Base-by-base conservation (phyloP, 164 flowering plant species). In the Vitis amurensis region DNA sequence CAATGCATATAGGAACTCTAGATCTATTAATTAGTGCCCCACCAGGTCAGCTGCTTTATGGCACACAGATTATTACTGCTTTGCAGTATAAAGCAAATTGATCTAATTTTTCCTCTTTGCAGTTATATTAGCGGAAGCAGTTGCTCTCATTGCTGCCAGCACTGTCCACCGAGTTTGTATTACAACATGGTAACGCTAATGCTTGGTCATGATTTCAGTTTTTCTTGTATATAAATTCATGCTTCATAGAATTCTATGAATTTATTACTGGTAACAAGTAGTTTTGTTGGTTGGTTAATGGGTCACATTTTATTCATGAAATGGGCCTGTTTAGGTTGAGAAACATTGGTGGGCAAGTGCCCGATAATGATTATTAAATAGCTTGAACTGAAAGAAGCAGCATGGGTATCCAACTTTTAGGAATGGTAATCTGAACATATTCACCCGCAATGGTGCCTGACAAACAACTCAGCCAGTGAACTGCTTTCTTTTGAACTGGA, bases 91-190 rank as follows among this genome's bases (percentile, higher is more conserved):
- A 51, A 58, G 57, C 13, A 50, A 7, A 9, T 62, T 62, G 17
- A 57, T 63, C 15, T 23, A 13, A 8, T 62, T 44, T 17, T 56
- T 64, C 55, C 49, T 56, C 29, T 60, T 63, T 84, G 84, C 93
- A 94, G 98, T 92, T 71, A 55, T 91, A 66, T 56, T 87, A 29
- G 91, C 97, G 19, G 97, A 94, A 81, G 77, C 68, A 23, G 79
- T 94, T 77, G 98, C 97, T 67, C 87, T 94, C 13, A 75, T 92
- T 84, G 97, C 97, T 76, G 98, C 97, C 57, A 67, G 97, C 80
- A 86, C 97, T 10, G 95, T 94, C 50, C 98, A 92, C 77, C 93
- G 98, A 75, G 97, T 94, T 81, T 92, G 98, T 73, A 85, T 92
- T 76, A 91, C 98, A 27, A 89, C 97, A 63, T 94, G 98, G 98